Percentiles rank a stretch among this genome's conserved stretches.
Conservation (phyloP, 2,329 filamentous ascomycete species). For the Ilyonectria sp. region DNA sequence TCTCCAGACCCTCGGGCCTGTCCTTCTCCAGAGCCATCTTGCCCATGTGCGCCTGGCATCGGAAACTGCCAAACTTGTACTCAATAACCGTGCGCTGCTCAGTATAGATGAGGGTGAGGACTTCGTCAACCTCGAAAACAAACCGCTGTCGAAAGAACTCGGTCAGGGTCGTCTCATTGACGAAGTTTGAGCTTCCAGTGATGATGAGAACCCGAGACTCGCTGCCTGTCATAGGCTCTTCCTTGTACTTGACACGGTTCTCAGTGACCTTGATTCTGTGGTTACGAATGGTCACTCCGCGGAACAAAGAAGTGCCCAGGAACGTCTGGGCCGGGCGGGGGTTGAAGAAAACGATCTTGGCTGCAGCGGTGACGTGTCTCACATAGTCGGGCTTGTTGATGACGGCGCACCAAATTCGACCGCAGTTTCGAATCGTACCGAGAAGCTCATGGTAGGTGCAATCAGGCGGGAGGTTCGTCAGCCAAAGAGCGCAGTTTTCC, state of each 20-base stretch:
- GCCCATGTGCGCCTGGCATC: constrained; percentile 68
- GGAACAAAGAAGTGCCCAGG: constrained; percentile 40
- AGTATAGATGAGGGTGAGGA: constrained; percentile 52
- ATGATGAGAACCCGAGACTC: constrained; percentile 67
- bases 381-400: constrained; percentile 64
- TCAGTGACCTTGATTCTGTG: constrained; percentile 57
- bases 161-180: constrained; percentile 59
- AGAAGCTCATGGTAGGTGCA: constrained; percentile 62
- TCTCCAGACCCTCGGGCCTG: constrained; percentile 52
- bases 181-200: constrained; percentile 59
- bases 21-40: constrained; percentile 58
- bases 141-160: constrained; percentile 61
- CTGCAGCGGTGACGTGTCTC: constrained; percentile 57
- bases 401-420: constrained; percentile 66
- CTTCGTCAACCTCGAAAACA: constrained; percentile 63
- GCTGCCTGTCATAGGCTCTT: constrained; percentile 47
- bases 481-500: constrained; percentile 67
- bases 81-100: constrained; percentile 57
- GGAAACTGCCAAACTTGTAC: constrained; percentile 69
- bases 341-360: constrained; percentile 66
- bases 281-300: constrained; percentile 56
- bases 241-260: constrained; percentile 64
- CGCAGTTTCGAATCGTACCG: constrained; percentile 58
- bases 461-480: constrained; percentile 65
- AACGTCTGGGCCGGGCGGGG: constrained; percentile 55